phyloP scores from a whole-genome alignment of 352 stramenopile genomes.

The Phytopythium kandeliae region DNA sequence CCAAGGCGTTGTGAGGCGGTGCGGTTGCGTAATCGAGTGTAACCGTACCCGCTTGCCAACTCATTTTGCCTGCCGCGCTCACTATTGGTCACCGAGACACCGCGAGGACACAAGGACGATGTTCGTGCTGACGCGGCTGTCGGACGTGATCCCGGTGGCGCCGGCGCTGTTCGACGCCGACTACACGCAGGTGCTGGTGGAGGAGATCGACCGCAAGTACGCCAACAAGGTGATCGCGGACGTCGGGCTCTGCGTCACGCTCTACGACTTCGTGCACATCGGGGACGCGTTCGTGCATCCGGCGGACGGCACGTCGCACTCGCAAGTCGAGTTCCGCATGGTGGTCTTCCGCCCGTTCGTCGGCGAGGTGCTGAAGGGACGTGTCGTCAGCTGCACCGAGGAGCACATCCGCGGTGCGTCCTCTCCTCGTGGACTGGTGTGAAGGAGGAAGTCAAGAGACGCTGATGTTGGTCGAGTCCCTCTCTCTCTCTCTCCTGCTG shows the following conservation, averaged over 20 bases:
- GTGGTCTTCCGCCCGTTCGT: slow-evolving; percentile 87
- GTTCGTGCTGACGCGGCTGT: slow-evolving; percentile 83
- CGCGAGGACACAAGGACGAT: slow-evolving; percentile 19
- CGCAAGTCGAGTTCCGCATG: slow-evolving; percentile 87
- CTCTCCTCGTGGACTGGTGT: too few relatives aligned
- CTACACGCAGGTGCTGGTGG: slow-evolving; percentile 79
- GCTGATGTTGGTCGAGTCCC: too few relatives aligned
- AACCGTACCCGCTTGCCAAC: too few relatives aligned
- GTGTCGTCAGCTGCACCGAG: slow-evolving; percentile 86
- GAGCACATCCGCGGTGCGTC: slow-evolving; percentile 72
- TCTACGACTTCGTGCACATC: slow-evolving; percentile 88
- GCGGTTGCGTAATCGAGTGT: too few relatives aligned
- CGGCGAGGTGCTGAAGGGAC: slow-evolving; percentile 84
- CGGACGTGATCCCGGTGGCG: slow-evolving; percentile 80
- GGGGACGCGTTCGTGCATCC: slow-evolving; percentile 83
- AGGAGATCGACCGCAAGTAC: slow-evolving; percentile 90
- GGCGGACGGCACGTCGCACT: slow-evolving; percentile 83
- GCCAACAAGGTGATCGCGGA: slow-evolving; percentile 88
- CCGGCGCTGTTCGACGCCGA: slow-evolving; percentile 77
- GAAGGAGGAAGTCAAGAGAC: too few relatives aligned
- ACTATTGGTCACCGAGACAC: too few relatives aligned
- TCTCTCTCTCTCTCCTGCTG: too few relatives aligned
- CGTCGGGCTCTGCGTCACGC: slow-evolving; percentile 83
- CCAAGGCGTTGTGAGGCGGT: too few relatives aligned
- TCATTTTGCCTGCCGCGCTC: too few relatives aligned